These are phyloP conservation scores for Nitzschia putrida DNA, from an alignment of 108 stramenopile species.

Conservation along the genomic window DNA sequence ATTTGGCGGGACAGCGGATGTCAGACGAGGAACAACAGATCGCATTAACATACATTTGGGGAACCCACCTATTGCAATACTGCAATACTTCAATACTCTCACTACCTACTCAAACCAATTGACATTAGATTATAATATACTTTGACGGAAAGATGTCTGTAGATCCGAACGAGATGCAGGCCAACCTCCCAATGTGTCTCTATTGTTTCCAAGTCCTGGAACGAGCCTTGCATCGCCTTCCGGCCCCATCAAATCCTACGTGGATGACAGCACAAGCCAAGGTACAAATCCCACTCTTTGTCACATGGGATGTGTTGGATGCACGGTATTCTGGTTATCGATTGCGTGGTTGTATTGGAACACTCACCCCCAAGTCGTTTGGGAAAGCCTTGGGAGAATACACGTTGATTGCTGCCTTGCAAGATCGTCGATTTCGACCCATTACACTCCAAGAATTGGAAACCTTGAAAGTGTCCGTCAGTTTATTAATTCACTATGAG, in stretches of 20 bases:
- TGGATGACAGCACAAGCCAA: conserved; percentile 25
- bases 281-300: conserved; percentile 69
- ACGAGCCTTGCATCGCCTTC: conserved; percentile 33
- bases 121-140: no score
- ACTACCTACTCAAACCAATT: no score
- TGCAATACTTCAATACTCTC: no score
- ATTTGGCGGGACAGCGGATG: no score
- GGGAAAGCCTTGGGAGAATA: conserved; percentile 59
- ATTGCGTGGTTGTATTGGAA: conserved; percentile 81
- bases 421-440: conserved; percentile 71
- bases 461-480: conserved; percentile 65
- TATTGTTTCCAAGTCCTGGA: conserved; percentile 69
- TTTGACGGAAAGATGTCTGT: no score
- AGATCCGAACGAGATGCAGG: no score
- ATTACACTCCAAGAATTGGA: conserved; percentile 54
- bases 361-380: conserved; percentile 51
- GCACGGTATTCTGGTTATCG: conserved; percentile 33
- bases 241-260: neutral
- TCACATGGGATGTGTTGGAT: conserved; percentile 63
- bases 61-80: no score
- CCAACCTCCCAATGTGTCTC: conserved; percentile 52
- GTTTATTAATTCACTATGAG: conserved; percentile 74
- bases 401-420: conserved; percentile 62
- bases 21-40: no score
- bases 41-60: no score